phyloP scores from a whole-genome alignment of 1,284 basidiomycete genomes.

The Melampsora americana region DNA sequence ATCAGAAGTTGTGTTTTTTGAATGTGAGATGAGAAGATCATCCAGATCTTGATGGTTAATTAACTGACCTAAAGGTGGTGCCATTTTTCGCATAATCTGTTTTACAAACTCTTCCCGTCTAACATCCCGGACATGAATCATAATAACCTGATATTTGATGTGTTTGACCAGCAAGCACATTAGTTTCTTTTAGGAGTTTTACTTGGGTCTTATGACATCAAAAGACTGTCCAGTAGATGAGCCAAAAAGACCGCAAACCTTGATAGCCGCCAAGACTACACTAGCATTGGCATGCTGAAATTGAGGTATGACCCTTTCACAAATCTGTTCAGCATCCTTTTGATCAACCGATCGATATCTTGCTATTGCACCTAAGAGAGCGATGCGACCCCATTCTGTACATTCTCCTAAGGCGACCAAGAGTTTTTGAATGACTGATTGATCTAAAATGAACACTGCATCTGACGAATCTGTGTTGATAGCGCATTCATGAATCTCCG shows the following conservation, averaged over 20 bases:
- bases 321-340: conserved; percentile 85
- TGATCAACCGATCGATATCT: conserved; percentile 65
- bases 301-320: conserved; percentile 85
- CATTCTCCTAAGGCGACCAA: conserved; percentile 82
- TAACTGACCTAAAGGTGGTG: conserved; percentile 72
- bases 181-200: neutral
- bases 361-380: conserved; percentile 19
- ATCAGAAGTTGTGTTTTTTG: neutral
- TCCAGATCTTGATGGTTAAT: neutral
- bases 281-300: conserved; percentile 89
- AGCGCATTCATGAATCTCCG: conserved; percentile 63
- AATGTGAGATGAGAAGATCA: neutral
- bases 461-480: conserved; percentile 71
- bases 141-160: conserved; percentile 67
- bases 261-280: conserved; percentile 88
- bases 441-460: conserved; percentile 80
- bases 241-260: conserved; percentile 59
- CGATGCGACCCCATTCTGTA: conserved; percentile 68
- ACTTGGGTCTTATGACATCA: conserved; percentile 3
- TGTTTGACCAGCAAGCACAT: neutral
- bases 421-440: conserved; percentile 76
- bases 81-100: conserved; percentile 91
- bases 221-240: neutral
- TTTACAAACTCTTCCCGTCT: conserved; percentile 79
- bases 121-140: conserved; percentile 89